phyloP scores from a whole-genome alignment of 768 basidiomycete species.

The Russula dissimulans region DNA sequence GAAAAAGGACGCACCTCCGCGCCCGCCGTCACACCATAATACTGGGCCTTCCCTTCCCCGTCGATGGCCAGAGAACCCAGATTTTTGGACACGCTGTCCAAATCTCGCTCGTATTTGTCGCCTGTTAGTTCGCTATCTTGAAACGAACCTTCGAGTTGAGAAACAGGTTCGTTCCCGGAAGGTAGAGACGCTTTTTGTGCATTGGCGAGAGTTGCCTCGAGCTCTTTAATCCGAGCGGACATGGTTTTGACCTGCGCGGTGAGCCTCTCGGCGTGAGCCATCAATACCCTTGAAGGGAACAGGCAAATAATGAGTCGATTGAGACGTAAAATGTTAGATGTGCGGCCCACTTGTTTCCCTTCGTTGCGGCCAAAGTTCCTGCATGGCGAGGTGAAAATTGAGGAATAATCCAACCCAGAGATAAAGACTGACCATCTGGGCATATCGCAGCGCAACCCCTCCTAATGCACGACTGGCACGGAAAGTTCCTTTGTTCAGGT shows the following conservation, averaged over 20 bases:
- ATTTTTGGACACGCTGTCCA: constrained; percentile 28
- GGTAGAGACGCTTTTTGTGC: constrained; percentile 21
- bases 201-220: constrained; percentile 35
- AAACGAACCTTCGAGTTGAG: neutral
- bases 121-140: neutral
- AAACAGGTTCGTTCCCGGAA: constrained; percentile 11
- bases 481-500: constrained; percentile 33
- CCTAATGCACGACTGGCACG: constrained; percentile 47
- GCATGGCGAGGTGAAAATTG: neutral
- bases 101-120: constrained; percentile 20
- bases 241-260: constrained; percentile 39
- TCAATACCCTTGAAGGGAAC: constrained; percentile 33
- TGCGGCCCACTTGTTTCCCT: constrained; percentile 44
- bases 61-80: constrained; percentile 44
- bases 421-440: constrained; percentile 34
- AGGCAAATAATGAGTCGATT: neutral
- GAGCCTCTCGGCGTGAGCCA: constrained; percentile 41
- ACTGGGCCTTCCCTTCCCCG: constrained; percentile 38
- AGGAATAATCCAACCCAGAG: neutral
- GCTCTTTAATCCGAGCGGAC: constrained; percentile 35
- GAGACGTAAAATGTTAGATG: neutral
- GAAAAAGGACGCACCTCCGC: constrained; percentile 36
- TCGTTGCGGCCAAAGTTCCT: constrained; percentile 45
- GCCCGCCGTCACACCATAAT: constrained; percentile 41
- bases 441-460: constrained; percentile 45